Evolutionary conservation across 495 filamentous ascomycete genomes (phyloP).

Genomic region (Rhypophila decipiens): DNA sequence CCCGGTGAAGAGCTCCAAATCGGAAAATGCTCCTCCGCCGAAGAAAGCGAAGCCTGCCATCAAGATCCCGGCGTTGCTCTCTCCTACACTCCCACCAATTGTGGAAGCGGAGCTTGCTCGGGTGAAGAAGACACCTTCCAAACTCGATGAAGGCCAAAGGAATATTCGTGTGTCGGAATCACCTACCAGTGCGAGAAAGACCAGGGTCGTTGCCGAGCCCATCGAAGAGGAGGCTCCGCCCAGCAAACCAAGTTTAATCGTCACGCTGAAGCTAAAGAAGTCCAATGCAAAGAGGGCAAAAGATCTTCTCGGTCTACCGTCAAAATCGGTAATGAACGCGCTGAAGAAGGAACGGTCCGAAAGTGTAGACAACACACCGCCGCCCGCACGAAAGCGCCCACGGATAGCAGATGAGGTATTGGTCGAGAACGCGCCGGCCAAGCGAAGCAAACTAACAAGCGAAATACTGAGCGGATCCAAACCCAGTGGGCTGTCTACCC

Average conservation of each 20-base stretch:
- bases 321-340: conserved; percentile 32
- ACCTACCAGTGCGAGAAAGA: conserved; percentile 31
- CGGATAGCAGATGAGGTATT: conserved; percentile 25
- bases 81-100: conserved; percentile 40
- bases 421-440: conserved; percentile 18
- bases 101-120: conserved; percentile 38
- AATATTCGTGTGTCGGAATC: conserved; percentile 30
- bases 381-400: conserved; percentile 37
- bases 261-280: conserved; percentile 39
- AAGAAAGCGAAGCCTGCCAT: conserved; percentile 28
- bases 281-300: conserved; percentile 32
- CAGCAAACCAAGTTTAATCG: conserved; percentile 16
- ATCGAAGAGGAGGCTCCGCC: conserved; percentile 22
- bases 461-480: conserved; percentile 19
- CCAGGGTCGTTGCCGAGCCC: conserved; percentile 19
- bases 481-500: conserved; percentile 30
- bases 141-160: conserved; percentile 22
- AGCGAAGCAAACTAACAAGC: conserved; percentile 24
- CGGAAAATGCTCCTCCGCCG: conserved; percentile 12
- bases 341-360: conserved; percentile 34
- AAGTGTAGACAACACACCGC: conserved; percentile 31
- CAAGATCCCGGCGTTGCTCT: conserved; percentile 37
- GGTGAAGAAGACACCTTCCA: conserved; percentile 25
- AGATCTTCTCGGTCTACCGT: conserved; percentile 37
- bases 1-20: conserved; percentile 15